Evolutionary conservation across 257 asterid genomes (phyloP), one percentile per base, ranked within the genome.

Genomic region (Osmanthus fragrans): DNA sequence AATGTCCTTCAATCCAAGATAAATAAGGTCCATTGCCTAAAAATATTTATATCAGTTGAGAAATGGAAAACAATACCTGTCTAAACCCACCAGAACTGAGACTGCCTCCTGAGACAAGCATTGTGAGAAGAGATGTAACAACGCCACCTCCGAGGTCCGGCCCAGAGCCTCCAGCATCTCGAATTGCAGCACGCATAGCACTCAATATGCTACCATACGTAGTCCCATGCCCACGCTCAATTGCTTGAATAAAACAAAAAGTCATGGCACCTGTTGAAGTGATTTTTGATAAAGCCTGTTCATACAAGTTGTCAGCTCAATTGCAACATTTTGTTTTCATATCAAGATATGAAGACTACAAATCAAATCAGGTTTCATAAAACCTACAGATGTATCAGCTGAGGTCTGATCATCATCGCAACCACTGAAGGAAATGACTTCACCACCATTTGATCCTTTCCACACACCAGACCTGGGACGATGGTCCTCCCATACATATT

Each of bases 211-310:
- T 88, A 51, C 98, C 98, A 65, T 95, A 95, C 3, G 98, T 95
- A 73, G 96, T 73, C 42, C 88, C 97, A 49, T 92, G 97, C 16
- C 94, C 98, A 0, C 89, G 92, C 81, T 95, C 99, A 49, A 95
- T 93, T 78, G 99, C 99, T 93, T 95, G 98, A 85, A 95, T 95
- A 76, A 95, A 93, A 82, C 94, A 92, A 89, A 86, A 95, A 23
- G 98, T 95, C 98, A 95, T 95, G 73, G 99, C 97, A 79, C 99
- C 99, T 9, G 99, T 95, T 54, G 97, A 91, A 45, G 98, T 91
- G 88, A 93, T 83, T 85, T 86, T 95, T 30, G 98, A 95, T 78
- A 95, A 90, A 85, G 98, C 96, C 98, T 95, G 78, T 71, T 67
- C 74, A 76, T 79, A 73, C 80, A 73, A 70, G 15, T 64, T 40